These are phyloP conservation scores for Panaeolus cyanescens DNA, from an alignment of 768 basidiomycete genomes.

Conservation along the genomic window DNA sequence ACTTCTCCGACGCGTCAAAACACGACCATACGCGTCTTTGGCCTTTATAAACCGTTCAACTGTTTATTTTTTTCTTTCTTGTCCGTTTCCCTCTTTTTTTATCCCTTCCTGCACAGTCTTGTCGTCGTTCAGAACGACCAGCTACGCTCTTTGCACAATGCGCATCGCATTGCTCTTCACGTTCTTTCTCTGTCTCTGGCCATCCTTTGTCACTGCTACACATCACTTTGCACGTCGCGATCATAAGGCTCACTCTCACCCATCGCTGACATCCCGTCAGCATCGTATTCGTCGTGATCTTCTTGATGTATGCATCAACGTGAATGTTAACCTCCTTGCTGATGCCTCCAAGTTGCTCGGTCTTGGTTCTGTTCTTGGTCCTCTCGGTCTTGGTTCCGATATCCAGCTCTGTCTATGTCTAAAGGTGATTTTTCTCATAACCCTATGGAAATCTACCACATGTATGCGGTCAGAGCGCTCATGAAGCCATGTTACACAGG, in stretches of 20 bases:
- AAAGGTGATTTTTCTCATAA: slow-evolving; percentile 27
- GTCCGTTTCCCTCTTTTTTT: slow-evolving; percentile 11
- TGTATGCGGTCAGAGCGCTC: background rate
- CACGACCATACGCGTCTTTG: background rate
- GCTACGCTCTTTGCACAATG: slow-evolving; percentile 16
- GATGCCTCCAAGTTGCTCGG: slow-evolving; percentile 21
- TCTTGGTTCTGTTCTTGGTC: slow-evolving; percentile 20
- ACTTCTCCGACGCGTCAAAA: slow-evolving; percentile 1
- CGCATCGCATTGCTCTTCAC: slow-evolving; percentile 24
- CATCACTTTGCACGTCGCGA: slow-evolving; percentile 23
- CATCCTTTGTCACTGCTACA: slow-evolving; percentile 3
- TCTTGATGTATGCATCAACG: slow-evolving; percentile 33
- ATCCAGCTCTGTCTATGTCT: slow-evolving; percentile 41
- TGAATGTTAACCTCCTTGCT: slow-evolving; percentile 24
- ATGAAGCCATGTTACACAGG: slow-evolving; percentile 16
- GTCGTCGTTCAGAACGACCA: slow-evolving; percentile 5
- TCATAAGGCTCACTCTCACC: slow-evolving; percentile 12
- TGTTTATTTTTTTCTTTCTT: slow-evolving; percentile 6
- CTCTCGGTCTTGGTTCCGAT: slow-evolving; percentile 20
- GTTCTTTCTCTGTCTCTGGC: slow-evolving; percentile 21
- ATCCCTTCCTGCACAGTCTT: background rate
- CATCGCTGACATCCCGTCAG: slow-evolving; percentile 25
- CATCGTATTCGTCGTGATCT: slow-evolving; percentile 27
- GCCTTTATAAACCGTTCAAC: slow-evolving; percentile 10
- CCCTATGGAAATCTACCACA: slow-evolving; percentile 6